phyloP scores from a whole-genome alignment of 768 basidiomycete genomes.

The Lentinula guzmanii region DNA sequence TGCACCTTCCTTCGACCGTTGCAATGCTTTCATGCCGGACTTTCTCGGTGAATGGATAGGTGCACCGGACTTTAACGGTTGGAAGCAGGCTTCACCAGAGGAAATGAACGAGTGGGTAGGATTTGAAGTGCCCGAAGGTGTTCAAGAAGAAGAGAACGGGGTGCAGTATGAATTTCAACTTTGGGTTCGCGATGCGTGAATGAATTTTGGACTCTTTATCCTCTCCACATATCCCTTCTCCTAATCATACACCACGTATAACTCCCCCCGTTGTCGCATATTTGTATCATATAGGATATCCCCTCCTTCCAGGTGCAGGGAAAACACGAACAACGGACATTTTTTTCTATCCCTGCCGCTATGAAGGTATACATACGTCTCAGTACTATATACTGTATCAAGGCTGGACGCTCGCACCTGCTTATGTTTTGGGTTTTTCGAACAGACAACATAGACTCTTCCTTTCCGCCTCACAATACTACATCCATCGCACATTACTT shows the following conservation, averaged over 20 bases:
- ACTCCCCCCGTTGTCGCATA: background rate
- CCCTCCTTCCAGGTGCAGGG: background rate
- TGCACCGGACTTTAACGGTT: slow-evolving; percentile 23
- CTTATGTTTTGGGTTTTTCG: slow-evolving; percentile 94
- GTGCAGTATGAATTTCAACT: slow-evolving; percentile 91
- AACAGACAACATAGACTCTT: slow-evolving; percentile 87
- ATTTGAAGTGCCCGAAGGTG: slow-evolving; percentile 68
- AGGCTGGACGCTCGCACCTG: slow-evolving; percentile 51
- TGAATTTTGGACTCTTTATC: slow-evolving; percentile 8
- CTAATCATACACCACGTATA: background rate
- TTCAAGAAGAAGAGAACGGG: slow-evolving; percentile 82
- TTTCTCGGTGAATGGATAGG: slow-evolving; percentile 34
- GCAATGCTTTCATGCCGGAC: slow-evolving; percentile 84
- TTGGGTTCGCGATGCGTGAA: slow-evolving; percentile 60
- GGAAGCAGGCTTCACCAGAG: slow-evolving; percentile 54
- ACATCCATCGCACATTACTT: slow-evolving; percentile 93
- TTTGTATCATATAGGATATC: background rate
- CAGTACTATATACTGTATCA: background rate
- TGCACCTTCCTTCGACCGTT: slow-evolving; percentile 68
- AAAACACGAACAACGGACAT: background rate
- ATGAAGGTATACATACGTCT: slow-evolving; percentile 13
- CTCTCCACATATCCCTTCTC: background rate
- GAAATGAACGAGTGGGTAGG: slow-evolving; percentile 75
- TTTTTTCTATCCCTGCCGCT: slow-evolving; percentile 60
- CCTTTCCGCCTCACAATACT: slow-evolving; percentile 85